A percentile compares a stretch with the other conserved stretches of the same genome.
phyloP scores from a whole-genome alignment of 2,329 filamentous ascomycete species.

The Tolypocladium album region DNA sequence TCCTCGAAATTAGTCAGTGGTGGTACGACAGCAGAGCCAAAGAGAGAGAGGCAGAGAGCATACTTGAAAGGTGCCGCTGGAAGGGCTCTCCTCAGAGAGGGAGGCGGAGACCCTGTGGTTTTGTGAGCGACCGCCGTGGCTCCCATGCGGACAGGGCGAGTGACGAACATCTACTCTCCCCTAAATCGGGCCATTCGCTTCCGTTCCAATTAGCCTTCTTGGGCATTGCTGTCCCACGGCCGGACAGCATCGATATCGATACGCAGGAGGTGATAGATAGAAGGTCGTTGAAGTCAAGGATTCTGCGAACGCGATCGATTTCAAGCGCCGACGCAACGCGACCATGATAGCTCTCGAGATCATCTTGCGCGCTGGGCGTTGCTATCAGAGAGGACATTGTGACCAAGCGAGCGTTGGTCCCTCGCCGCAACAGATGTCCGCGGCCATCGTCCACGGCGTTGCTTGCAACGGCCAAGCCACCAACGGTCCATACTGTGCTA shows the following conservation, averaged over 20 bases:
- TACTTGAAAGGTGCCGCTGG: constrained; percentile 71
- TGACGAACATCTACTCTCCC: not conserved
- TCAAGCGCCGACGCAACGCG: constrained; percentile 71
- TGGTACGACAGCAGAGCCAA: not conserved
- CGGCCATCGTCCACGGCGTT: constrained; percentile 50
- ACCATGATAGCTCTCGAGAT: constrained; percentile 58
- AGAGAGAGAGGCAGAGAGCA: constrained; percentile 14
- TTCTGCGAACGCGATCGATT: constrained; percentile 57
- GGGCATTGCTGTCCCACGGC: not conserved
- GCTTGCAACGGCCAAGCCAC: constrained; percentile 50
- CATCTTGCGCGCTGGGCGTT: constrained; percentile 39
- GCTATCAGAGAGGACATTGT: constrained; percentile 36
- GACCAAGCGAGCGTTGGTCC: constrained; percentile 61
- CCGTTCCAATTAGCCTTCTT: not conserved
- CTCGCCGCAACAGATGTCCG: constrained; percentile 54
- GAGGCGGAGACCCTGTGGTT: constrained; percentile 6
- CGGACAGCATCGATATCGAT: not conserved
- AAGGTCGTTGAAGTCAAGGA: constrained; percentile 45
- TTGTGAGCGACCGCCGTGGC: constrained; percentile 8
- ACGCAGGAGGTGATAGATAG: constrained; percentile 2
- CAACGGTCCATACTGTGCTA: constrained; percentile 67
- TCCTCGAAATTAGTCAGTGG: constrained; percentile 29
- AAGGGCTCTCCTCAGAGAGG: constrained; percentile 30
- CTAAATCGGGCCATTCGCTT: not conserved
- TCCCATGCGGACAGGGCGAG: not conserved